phyloP scores from a whole-genome alignment of 1,284 basidiomycete species.

The Papiliotrema fonsecae region DNA sequence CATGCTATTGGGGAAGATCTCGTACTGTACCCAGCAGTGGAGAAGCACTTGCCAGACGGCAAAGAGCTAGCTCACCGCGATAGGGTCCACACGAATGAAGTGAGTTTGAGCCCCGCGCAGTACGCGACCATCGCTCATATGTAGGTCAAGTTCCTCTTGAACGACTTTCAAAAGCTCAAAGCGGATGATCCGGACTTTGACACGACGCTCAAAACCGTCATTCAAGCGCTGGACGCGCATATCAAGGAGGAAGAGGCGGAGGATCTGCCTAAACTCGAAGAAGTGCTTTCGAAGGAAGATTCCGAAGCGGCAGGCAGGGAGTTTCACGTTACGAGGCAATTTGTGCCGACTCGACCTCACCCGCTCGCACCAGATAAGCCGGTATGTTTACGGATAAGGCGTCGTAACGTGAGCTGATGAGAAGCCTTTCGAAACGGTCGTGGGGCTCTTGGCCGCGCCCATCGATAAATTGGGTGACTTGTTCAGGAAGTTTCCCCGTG shows the following conservation, averaged over 20 bases:
- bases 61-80: slow-evolving; percentile 57
- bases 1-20: slow-evolving; percentile 61
- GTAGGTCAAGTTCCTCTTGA: slow-evolving; percentile 17
- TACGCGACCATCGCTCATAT: neutral
- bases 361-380: slow-evolving; percentile 44
- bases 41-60: slow-evolving; percentile 56
- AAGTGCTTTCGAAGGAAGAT: slow-evolving; percentile 8
- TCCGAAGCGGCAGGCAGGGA: slow-evolving; percentile 49
- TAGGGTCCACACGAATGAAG: slow-evolving; percentile 54
- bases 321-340: slow-evolving; percentile 60
- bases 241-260: slow-evolving; percentile 19
- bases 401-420: neutral
- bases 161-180: slow-evolving; percentile 34
- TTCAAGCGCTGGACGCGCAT: slow-evolving; percentile 48
- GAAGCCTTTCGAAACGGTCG: slow-evolving; percentile 58
- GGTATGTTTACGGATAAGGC: slow-evolving; percentile 7
- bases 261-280: slow-evolving; percentile 19
- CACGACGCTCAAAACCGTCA: slow-evolving; percentile 48
- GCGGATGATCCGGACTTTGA: slow-evolving; percentile 53
- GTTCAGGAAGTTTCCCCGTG: slow-evolving; percentile 50
- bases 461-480: slow-evolving; percentile 60
- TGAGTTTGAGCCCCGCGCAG: slow-evolving; percentile 5
- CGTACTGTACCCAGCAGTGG: slow-evolving; percentile 61
- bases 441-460: slow-evolving; percentile 56
- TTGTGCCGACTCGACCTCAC: slow-evolving; percentile 56